Evolutionary conservation across 257 asterid species (phyloP).

Genomic region (Penstemon eatonii): DNA sequence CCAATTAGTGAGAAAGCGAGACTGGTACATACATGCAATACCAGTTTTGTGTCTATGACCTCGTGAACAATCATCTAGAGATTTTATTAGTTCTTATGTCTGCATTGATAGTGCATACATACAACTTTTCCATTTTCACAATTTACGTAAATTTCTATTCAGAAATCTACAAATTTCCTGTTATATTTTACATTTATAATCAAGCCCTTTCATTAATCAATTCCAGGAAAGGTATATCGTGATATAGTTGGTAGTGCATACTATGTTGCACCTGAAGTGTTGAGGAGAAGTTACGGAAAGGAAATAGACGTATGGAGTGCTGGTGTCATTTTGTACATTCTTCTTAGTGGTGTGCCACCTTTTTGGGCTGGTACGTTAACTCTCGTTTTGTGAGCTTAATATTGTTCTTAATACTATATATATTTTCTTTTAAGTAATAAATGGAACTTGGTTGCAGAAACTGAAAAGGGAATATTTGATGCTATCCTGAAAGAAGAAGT

Average conservation of each 20-base stretch:
- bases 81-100: neutral
- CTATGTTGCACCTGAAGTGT: slow-evolving; percentile 69
- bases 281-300: slow-evolving; percentile 62
- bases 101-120: slow-evolving; percentile 1
- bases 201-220: slow-evolving; percentile 11
- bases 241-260: slow-evolving; percentile 72
- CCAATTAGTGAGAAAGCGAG: neutral
- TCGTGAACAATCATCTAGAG: neutral
- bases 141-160: no score
- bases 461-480: slow-evolving; percentile 93
- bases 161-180: neutral
- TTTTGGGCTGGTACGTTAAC: slow-evolving; percentile 65
- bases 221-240: slow-evolving; percentile 65
- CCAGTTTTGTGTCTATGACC: neutral
- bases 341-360: slow-evolving; percentile 72
- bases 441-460: slow-evolving; percentile 51
- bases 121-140: neutral
- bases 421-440: slow-evolving; percentile 23
- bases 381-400: slow-evolving; percentile 7
- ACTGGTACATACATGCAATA: neutral
- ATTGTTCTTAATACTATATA: slow-evolving; percentile 14
- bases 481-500: slow-evolving; percentile 81
- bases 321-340: slow-evolving; percentile 65
- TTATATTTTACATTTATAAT: slow-evolving; percentile 18
- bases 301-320: slow-evolving; percentile 75